These are phyloP conservation scores for Sarocladiaceae sp. DNA, from an alignment of 2,329 filamentous ascomycete species.

Conservation along the genomic window DNA sequence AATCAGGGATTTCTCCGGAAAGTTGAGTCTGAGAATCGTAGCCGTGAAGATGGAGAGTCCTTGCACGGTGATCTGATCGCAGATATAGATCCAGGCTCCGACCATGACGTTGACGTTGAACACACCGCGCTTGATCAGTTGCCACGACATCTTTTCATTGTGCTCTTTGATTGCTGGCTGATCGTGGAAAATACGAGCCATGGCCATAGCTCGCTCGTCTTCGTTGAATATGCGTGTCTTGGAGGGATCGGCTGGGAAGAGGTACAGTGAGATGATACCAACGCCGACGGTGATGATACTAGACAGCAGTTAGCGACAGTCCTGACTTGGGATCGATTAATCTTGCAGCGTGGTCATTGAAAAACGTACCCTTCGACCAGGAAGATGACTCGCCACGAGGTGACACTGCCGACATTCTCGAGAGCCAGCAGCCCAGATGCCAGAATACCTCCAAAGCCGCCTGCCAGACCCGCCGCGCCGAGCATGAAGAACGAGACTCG, in stretches of 20 bases:
- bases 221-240: slow-evolving; percentile 43
- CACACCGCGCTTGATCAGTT: slow-evolving; percentile 45
- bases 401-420: slow-evolving; percentile 16
- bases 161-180: slow-evolving; percentile 34
- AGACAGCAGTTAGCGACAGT: background rate
- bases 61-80: slow-evolving; percentile 53
- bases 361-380: slow-evolving; percentile 47
- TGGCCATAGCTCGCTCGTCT: slow-evolving; percentile 48
- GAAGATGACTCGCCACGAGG: slow-evolving; percentile 54
- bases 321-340: background rate
- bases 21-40: slow-evolving; percentile 33
- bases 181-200: slow-evolving; percentile 37
- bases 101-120: slow-evolving; percentile 27
- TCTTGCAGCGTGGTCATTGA: background rate
- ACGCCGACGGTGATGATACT: slow-evolving; percentile 44
- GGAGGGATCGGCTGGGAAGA: slow-evolving; percentile 44
- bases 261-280: slow-evolving; percentile 40
- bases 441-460: slow-evolving; percentile 51
- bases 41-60: slow-evolving; percentile 43
- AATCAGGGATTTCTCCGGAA: slow-evolving; percentile 17
- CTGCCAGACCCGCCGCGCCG: slow-evolving; percentile 47
- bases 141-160: slow-evolving; percentile 34
- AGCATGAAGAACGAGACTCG: slow-evolving; percentile 48
- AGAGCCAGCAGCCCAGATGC: slow-evolving; percentile 35
- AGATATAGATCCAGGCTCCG: slow-evolving; percentile 43